Evolutionary conservation across 164 flowering plant species (phyloP), one percentile per base, ranked within the genome.

Genomic region (Platanus orientalis): DNA sequence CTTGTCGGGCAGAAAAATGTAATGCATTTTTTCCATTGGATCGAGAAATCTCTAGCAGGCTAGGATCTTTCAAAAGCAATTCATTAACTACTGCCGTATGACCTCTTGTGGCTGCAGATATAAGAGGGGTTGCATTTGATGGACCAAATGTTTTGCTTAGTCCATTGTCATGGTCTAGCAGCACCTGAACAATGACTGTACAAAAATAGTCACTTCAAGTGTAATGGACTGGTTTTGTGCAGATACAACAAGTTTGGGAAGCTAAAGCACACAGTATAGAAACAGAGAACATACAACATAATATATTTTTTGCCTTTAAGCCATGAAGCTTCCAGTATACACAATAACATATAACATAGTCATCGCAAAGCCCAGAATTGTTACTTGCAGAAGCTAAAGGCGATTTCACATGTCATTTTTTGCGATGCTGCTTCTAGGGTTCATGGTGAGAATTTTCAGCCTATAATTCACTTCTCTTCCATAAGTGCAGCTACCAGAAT

Each of bases 21-120:
- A 90, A 72, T 14, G 97, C 86, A 76, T 86, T 90, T 70, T 90
- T 90, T 25, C 92, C 92, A 75, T 90, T 88, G 54, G 85, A 76
- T 59, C 78, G 78, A n/a, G 89, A 28, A 61, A 80, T 73, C 69
- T 88, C 97, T 36, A 90, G 25, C 75, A 86, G 76, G 76, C 76
- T 71, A 65, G 83, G 62, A 74, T 86, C 88, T 51, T 73, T 84
- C 11, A 79, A 71, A 40, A 90, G 69, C 57, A 90, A 72, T 57
- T 83, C 87, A 57, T 75, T 71, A 9, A 90, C 97, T 6, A 90
- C 89, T 16, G 72, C 82, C 19, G 74, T 76, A 70, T 90, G 95
- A 30, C 95, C 97, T 68, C 81, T 81, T 27, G 83, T 52, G 54
- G 95, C 92, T 32, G 97, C 97, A 68, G 97, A 74, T 63, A 88